Evolutionary conservation across 2,329 filamentous ascomycete species (phyloP).

Genomic region (Fusarium sp.): DNA sequence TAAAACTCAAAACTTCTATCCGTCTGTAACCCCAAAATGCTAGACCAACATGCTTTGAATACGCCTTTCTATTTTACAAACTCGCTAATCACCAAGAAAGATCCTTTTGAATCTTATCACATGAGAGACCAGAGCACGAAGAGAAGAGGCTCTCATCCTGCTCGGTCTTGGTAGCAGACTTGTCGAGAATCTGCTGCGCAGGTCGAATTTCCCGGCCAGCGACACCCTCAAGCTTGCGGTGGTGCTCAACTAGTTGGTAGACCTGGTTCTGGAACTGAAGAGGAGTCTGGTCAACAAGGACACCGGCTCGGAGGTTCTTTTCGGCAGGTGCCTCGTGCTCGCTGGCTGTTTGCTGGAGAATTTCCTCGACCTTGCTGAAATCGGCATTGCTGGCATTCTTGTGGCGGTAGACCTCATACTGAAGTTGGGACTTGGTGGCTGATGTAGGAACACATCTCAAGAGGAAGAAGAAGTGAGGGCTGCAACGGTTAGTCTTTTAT

Average conservation of each 20-base stretch:
- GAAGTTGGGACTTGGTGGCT: conserved; percentile 17
- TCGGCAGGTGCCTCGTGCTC: conserved; percentile 27
- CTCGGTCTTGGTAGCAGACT: conserved; percentile 29
- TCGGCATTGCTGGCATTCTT: conserved; percentile 29
- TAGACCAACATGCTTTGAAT: conserved; percentile 4
- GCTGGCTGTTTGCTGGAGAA: conserved; percentile 20
- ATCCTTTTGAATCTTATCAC: conserved; percentile 31
- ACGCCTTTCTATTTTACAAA: conserved; percentile 26
- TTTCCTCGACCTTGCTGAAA: conserved; percentile 21
- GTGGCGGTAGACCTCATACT: conserved; percentile 40
- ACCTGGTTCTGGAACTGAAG: conserved; percentile 37
- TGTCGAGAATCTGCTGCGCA: conserved; percentile 31
- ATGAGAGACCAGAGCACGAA: conserved; percentile 32
- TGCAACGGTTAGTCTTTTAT: conserved; percentile 49
- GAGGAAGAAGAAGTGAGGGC: conserved; percentile 42
- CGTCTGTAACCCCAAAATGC: conserved; percentile 1
- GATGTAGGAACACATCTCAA: conserved; percentile 29
- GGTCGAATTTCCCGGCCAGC: conserved; percentile 34
- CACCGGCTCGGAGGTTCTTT: conserved; percentile 21
- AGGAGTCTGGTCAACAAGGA: conserved; percentile 21
- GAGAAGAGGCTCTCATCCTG: conserved; percentile 32
- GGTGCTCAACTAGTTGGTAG: conserved; percentile 32
- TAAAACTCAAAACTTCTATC: neutral
- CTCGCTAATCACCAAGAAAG: conserved; percentile 19
- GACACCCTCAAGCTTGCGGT: conserved; percentile 30